Evolutionary conservation across 768 basidiomycete genomes (phyloP).

Genomic region (Termitomyces sp.): DNA sequence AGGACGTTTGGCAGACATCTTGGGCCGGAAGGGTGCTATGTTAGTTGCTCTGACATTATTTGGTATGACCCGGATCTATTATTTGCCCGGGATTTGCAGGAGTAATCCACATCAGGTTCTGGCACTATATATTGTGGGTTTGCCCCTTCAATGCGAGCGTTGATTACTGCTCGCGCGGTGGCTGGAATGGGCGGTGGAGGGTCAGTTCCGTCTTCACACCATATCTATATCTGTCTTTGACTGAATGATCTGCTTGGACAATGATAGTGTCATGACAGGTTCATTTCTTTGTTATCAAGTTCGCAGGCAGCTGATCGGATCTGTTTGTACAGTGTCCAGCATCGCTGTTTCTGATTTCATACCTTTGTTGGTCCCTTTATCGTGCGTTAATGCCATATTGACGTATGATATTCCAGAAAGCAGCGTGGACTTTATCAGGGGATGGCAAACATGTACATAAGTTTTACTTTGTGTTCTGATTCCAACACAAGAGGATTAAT

Average conservation of each 20-base stretch:
- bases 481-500: not conserved
- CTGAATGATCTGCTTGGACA: slow-evolving; percentile 18
- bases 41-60: slow-evolving; percentile 79
- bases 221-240: slow-evolving; percentile 16
- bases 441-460: slow-evolving; percentile 74
- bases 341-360: slow-evolving; percentile 86
- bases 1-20: slow-evolving; percentile 81
- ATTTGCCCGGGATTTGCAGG: not conserved
- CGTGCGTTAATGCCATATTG: slow-evolving; percentile 5
- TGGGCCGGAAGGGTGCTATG: slow-evolving; percentile 85
- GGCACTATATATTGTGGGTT: slow-evolving; percentile 86
- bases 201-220: slow-evolving; percentile 37
- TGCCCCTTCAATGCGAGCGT: slow-evolving; percentile 77
- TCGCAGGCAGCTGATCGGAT: slow-evolving; percentile 19
- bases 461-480: not conserved
- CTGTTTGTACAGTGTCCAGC: slow-evolving; percentile 54
- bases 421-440: slow-evolving; percentile 91
- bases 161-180: slow-evolving; percentile 77
- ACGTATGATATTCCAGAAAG: slow-evolving; percentile 40
- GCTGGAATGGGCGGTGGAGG: slow-evolving; percentile 94
- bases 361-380: slow-evolving; percentile 56
- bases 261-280: slow-evolving; percentile 79
- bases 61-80: slow-evolving; percentile 37
- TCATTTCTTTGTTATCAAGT: slow-evolving; percentile 12
- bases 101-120: slow-evolving; percentile 38